Conservation (phyloP, 495 filamentous ascomycete species). For the Podospora bellae-mahoneyi region DNA sequence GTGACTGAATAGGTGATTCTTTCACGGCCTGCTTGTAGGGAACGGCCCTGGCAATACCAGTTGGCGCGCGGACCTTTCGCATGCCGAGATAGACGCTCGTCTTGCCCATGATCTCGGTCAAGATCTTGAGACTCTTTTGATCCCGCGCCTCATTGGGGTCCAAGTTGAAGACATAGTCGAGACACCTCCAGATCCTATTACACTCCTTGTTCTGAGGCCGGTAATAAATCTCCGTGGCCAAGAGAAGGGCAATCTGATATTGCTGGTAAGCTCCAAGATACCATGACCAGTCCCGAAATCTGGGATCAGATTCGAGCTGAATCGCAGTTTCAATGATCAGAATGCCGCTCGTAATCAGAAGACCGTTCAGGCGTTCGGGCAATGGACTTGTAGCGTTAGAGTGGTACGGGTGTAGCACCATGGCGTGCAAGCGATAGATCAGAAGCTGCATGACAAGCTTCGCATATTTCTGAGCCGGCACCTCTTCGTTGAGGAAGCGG, state of each 20-base stretch:
- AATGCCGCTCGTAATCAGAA: constrained; percentile 52
- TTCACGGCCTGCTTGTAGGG: constrained; percentile 40
- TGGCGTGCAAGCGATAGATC: constrained; percentile 59
- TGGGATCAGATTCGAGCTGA: constrained; percentile 52
- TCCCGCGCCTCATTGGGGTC: constrained; percentile 45
- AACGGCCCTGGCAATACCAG: constrained; percentile 33
- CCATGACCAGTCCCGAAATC: constrained; percentile 54
- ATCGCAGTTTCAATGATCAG: constrained; percentile 59
- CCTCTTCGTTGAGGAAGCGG: constrained; percentile 52
- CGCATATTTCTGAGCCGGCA: constrained; percentile 57
- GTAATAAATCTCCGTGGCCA: constrained; percentile 54
- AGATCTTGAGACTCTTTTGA: constrained; percentile 38
- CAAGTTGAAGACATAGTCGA: constrained; percentile 69
- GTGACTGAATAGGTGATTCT: constrained; percentile 29
- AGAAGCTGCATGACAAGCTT: constrained; percentile 59
- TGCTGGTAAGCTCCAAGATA: constrained; percentile 55
- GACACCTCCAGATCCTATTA: constrained; percentile 62
- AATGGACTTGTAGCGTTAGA: constrained; percentile 52
- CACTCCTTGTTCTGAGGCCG: constrained; percentile 54
- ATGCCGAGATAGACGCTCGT: constrained; percentile 41
- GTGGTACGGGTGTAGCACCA: constrained; percentile 64
- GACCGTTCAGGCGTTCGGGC: constrained; percentile 41
- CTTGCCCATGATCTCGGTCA: constrained; percentile 41
- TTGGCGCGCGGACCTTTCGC: constrained; percentile 48
- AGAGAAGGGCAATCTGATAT: constrained; percentile 52